These are phyloP conservation scores for Pseudogymnoascus sp. DNA, from an alignment of 2,329 filamentous ascomycete species.

Conservation along the genomic window DNA sequence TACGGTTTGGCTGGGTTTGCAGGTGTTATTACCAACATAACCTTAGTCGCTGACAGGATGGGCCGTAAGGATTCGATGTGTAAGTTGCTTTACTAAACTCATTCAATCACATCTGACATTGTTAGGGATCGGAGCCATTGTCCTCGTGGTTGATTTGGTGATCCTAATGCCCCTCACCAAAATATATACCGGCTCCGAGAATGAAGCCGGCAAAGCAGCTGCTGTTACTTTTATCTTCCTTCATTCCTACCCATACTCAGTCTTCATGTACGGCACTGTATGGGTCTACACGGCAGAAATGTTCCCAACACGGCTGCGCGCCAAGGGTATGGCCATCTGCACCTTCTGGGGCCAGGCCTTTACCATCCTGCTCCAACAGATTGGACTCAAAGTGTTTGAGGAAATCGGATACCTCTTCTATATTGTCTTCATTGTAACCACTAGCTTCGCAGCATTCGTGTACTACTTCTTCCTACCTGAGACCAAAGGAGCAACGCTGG, in stretches of 20 bases:
- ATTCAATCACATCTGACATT: neutral
- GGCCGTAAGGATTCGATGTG: neutral
- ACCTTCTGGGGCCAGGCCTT: constrained; percentile 13
- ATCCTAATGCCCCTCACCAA: constrained; percentile 4
- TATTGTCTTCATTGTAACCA: constrained; percentile 13
- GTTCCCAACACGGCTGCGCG: constrained; percentile 55
- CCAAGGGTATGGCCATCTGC: constrained; percentile 13
- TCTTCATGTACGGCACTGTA: constrained; percentile 13
- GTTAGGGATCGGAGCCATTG: neutral
- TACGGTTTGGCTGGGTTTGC: constrained; percentile 15
- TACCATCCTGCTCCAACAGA: constrained; percentile 9
- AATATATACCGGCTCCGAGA: constrained; percentile 9
- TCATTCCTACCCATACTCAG: constrained; percentile 14
- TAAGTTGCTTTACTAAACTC: neutral
- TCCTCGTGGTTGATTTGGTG: constrained; percentile 1
- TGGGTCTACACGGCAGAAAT: constrained; percentile 60
- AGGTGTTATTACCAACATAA: constrained; percentile 19
- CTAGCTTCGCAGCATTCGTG: constrained; percentile 6
- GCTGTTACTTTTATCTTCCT: constrained; percentile 16
- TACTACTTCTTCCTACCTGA: constrained; percentile 10
- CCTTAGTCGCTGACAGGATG: constrained; percentile 16
- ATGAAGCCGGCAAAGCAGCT: constrained; percentile 13
- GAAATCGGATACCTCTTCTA: constrained; percentile 13
- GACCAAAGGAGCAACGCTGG: constrained; percentile 9
- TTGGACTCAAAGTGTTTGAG: constrained; percentile 10